A percentile compares a stretch with the other conserved stretches of the same genome.
Evolutionary conservation across 192 early-diverging fungal genomes (phyloP).

Genomic region (Backusella liffmaniae): DNA sequence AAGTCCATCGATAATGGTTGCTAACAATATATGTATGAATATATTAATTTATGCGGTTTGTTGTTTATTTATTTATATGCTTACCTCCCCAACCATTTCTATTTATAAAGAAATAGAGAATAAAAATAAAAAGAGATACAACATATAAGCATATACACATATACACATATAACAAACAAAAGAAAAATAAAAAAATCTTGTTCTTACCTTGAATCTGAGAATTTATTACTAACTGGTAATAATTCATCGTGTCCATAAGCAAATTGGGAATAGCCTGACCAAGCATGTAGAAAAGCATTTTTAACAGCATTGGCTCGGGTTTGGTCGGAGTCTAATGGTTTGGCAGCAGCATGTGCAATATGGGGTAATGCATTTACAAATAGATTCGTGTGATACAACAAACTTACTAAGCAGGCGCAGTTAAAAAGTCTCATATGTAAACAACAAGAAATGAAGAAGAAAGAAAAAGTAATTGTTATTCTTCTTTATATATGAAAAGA

Average conservation of each 20-base stretch:
- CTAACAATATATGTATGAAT: constrained; percentile 7
- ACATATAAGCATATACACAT: background rate
- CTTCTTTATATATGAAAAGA: background rate
- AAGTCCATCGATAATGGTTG: constrained; percentile 84
- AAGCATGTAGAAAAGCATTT: constrained; percentile 63
- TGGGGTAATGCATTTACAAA: constrained; percentile 10
- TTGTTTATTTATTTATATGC: background rate
- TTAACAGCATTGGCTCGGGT: constrained; percentile 46
- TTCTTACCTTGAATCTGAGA: constrained; percentile 34
- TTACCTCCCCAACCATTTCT: constrained; percentile 54
- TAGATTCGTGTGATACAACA: constrained; percentile 6
- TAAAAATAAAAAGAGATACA: background rate
- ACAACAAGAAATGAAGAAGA: background rate
- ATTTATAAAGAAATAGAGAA: background rate
- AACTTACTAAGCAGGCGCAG: constrained; percentile 1
- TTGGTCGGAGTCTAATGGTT: background rate
- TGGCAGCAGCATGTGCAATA: constrained; percentile 2
- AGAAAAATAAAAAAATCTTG: background rate
- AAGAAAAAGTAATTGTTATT: background rate
- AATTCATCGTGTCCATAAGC: constrained; percentile 80
- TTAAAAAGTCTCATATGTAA: constrained; percentile 5
- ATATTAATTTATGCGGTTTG: background rate
- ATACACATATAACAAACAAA: too few relatives aligned
- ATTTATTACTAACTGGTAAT: constrained; percentile 33
- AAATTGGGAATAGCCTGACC: constrained; percentile 73